Conservation (phyloP, 179 eudicot species). For the Gypsophila paniculata region DNA sequence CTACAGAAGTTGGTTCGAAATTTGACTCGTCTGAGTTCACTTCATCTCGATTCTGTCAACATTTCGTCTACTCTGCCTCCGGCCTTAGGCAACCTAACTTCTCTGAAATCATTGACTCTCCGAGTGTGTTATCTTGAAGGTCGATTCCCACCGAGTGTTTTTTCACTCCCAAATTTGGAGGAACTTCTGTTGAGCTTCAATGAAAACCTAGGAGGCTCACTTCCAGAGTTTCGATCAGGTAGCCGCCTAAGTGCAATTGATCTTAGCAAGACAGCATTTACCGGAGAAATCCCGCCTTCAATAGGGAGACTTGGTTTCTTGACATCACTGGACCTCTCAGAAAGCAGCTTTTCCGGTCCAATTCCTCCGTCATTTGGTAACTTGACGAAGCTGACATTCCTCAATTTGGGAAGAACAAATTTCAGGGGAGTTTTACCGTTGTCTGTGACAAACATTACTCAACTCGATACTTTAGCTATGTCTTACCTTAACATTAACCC, state of each 20-base stretch:
- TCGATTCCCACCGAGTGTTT: slow-evolving; percentile 25
- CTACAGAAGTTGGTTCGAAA: slow-evolving; percentile 29
- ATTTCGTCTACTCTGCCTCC: slow-evolving; percentile 25
- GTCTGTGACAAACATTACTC: slow-evolving; percentile 17
- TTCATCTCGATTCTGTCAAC: slow-evolving; percentile 34
- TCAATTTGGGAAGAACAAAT: background rate
- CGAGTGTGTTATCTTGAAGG: slow-evolving; percentile 25
- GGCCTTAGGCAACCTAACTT: slow-evolving; percentile 24
- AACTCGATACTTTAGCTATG: background rate
- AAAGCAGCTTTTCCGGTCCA: slow-evolving; percentile 4
- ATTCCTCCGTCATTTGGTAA: slow-evolving; percentile 26
- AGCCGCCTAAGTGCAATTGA: slow-evolving; percentile 3
- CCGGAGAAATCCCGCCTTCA: slow-evolving; percentile 19
- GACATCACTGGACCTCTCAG: background rate
- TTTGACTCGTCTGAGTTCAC: slow-evolving; percentile 27
- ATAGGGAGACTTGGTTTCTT: slow-evolving; percentile 16
- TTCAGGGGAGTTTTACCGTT: slow-evolving; percentile 9
- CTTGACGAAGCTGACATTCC: slow-evolving; percentile 16
- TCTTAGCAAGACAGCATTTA: background rate
- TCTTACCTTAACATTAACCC: background rate
- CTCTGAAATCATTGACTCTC: slow-evolving; percentile 1
- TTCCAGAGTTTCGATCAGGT: slow-evolving; percentile 29
- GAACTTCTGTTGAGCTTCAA: background rate
- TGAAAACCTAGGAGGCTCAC: slow-evolving; percentile 18
- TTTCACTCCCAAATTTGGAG: slow-evolving; percentile 25